A percentile compares a stretch with the other conserved stretches of the same genome.
Conservation (phyloP, 148 eudicot species). For the Chenopodium album region DNA sequence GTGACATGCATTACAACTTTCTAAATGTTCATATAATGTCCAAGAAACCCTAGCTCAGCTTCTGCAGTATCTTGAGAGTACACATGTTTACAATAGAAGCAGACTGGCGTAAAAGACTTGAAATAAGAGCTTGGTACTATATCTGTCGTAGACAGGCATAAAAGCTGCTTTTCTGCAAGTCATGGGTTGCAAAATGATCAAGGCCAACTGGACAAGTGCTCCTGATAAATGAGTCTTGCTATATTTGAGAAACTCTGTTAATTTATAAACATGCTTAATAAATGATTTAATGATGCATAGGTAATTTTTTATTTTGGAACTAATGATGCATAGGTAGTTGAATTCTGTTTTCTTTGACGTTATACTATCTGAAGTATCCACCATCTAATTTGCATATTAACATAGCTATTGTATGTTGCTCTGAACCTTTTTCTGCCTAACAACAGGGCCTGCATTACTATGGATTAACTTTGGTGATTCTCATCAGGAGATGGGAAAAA, state of each 20-base stretch:
- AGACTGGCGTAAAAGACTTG: background rate
- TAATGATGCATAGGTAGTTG: background rate
- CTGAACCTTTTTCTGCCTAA: background rate
- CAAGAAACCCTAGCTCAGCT: background rate
- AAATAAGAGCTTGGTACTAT: background rate
- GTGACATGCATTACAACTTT: background rate
- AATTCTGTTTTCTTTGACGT: background rate
- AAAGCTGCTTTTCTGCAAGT: background rate
- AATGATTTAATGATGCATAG: background rate
- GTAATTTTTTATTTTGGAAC: too few species aligned
- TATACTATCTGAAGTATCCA: background rate
- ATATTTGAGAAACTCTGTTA: background rate
- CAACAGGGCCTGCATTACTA: constrained; percentile 8
- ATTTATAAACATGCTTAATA: background rate
- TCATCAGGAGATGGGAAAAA: background rate
- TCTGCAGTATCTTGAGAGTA: background rate
- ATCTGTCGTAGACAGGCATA: background rate
- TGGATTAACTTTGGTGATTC: background rate
- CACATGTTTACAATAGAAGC: background rate
- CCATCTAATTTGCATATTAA: background rate
- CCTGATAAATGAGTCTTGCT: background rate
- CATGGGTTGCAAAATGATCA: background rate
- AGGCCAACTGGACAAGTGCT: background rate
- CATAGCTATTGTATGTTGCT: background rate
- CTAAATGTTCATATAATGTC: background rate